phyloP scores from a whole-genome alignment of 352 stramenopile species.

The Phytophthora foliorum region DNA sequence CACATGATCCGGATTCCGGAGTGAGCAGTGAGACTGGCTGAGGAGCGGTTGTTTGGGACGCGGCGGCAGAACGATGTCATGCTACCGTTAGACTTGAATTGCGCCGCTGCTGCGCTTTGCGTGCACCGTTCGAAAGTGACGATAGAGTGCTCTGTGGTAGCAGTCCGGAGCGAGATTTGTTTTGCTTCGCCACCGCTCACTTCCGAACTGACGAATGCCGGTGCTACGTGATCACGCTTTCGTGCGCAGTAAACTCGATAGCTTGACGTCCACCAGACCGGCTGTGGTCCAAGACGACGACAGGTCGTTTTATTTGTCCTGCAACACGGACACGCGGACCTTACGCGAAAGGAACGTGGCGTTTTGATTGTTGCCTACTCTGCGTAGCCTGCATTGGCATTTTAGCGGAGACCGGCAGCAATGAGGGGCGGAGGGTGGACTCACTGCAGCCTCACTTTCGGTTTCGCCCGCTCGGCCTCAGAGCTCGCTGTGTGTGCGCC shows the following conservation, averaged over 20 bases:
- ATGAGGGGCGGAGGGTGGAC: neutral
- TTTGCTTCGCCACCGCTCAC: too few relatives aligned
- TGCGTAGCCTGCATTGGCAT: too few relatives aligned
- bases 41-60: slow-evolving; percentile 8
- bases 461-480: neutral
- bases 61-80: slow-evolving; percentile 5
- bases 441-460: slow-evolving; percentile 13
- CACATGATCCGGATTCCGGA: slow-evolving; percentile 17
- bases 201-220: too few relatives aligned
- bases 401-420: neutral
- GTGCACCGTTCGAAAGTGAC: too few relatives aligned
- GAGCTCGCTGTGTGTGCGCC: neutral
- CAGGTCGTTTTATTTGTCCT: too few relatives aligned
- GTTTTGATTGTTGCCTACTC: too few relatives aligned
- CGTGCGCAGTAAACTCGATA: neutral
- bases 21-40: slow-evolving; percentile 2
- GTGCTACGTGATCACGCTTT: too few relatives aligned
- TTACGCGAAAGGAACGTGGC: neutral
- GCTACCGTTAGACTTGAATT: neutral
- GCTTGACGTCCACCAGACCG: neutral
- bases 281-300: neutral
- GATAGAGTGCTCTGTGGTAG: too few relatives aligned
- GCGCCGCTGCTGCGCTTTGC: too few relatives aligned
- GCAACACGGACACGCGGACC: neutral
- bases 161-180: too few relatives aligned